Evolutionary conservation across 2,329 filamentous ascomycete species (phyloP), one percentile per base, ranked within the genome.

Genomic region (Stagonosporopsis cucurbitacearum): DNA sequence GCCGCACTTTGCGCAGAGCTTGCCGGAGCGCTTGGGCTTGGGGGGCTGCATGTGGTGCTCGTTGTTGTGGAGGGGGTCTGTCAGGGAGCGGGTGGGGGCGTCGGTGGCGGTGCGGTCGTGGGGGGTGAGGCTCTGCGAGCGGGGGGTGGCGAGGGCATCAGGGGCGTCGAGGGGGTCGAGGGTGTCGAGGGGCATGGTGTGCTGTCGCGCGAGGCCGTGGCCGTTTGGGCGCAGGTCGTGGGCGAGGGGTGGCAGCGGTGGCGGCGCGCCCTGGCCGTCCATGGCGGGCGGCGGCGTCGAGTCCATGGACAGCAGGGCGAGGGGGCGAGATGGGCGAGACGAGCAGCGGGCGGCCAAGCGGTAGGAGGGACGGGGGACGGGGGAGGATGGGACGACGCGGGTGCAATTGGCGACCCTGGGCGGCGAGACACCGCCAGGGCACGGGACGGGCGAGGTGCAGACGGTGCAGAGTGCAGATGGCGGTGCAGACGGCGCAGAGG

Each of bases 1-100:
- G 62, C 88, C 87, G 73, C 95, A 99, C 77, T 96, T 97, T 70
- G 92, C 93, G 78, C 91, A 82, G 39, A 76, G 74, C 58, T 80
- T 75, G 33, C 68, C 70, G 41, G 67, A 74, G 52, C 70, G 64
- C 64, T 66, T 71, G 12, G 70, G 67, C 28, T 70, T 59, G 36
- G 57, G 50, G n/a, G 62, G 59, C 28, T 63, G 66, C 33, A 39
- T 56, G 35, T 55, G 52, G 37, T 57, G 58, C 13, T 67, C 59
- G 12, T 57, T 48, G n/a, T 66, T 48, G n/a, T 66, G 66, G 20
- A 63, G 58, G 1, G 71, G 70, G 45, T 75, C 71, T 28, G 68
- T 73, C 36, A 63, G 59, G 22, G 69, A 70, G 46, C 70, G 63
- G 30, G 59, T 23, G 11, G 69, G 69, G 6, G 59, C 54, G 35